A percentile compares a stretch with the other conserved stretches of the same genome.
These are phyloP conservation scores for Colletotrichum caudatum DNA, from an alignment of 2,329 filamentous ascomycete species.

Conservation along the genomic window DNA sequence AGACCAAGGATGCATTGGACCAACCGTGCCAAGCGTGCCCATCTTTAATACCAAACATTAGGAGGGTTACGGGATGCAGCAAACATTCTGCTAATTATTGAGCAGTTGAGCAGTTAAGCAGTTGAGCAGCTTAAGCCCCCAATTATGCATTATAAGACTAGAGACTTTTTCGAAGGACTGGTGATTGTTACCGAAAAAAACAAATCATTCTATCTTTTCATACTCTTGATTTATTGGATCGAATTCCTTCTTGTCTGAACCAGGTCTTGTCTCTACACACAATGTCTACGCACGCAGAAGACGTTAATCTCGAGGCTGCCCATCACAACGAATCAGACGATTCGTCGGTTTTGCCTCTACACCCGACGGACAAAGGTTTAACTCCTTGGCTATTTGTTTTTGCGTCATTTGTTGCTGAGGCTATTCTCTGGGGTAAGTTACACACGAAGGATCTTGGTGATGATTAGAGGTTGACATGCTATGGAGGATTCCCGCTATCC, in stretches of 20 bases:
- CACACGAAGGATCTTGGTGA: rapidly evolving
- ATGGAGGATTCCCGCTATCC: conserved; percentile 45
- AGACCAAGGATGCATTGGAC: neutral
- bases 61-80: neutral
- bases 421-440: conserved; percentile 15
- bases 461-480: neutral
- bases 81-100: neutral
- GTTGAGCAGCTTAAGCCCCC: neutral
- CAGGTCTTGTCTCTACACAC: neutral
- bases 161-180: neutral
- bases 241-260: neutral
- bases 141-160: neutral
- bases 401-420: conserved; percentile 11
- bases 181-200: no score
- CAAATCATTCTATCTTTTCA: neutral
- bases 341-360: neutral
- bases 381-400: neutral
- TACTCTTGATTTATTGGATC: neutral
- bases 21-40: neutral
- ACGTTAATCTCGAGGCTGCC: neutral
- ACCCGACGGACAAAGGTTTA: neutral
- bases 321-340: neutral
- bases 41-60: neutral
- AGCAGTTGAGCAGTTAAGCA: conserved; percentile 13
- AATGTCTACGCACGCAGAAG: neutral